Conservation (phyloP, 1,139 yeast species). For the Diutina scorzettiae region DNA sequence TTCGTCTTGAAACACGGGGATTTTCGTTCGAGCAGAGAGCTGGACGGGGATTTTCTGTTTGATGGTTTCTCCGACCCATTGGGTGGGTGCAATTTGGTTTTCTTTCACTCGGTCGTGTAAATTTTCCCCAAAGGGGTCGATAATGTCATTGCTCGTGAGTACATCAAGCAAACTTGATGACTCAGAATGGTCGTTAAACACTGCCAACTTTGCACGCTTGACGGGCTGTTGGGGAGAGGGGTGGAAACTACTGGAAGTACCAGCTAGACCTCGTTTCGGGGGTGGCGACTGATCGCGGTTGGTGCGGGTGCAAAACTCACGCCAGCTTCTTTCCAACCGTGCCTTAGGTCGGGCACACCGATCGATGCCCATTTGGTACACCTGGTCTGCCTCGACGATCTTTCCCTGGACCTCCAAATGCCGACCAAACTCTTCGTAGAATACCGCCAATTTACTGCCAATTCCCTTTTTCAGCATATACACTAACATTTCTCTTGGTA, state of each 20-base stretch:
- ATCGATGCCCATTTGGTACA: conserved; percentile 51
- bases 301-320: conserved; percentile 25
- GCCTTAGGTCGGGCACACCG: conserved; percentile 51
- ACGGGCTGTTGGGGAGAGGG: not conserved
- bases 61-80: conserved; percentile 58
- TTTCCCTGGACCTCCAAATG: conserved; percentile 44
- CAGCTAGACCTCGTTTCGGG: not conserved
- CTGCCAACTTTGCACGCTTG: conserved; percentile 12
- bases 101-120: conserved; percentile 33
- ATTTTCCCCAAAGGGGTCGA: conserved; percentile 28
- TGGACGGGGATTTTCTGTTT: conserved; percentile 19
- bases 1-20: not conserved
- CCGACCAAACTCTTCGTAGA: conserved; percentile 72
- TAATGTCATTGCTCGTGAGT: not conserved
- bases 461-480: conserved; percentile 66
- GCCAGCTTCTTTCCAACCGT: conserved; percentile 39
- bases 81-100: conserved; percentile 42
- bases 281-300: not conserved
- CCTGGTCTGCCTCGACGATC: conserved; percentile 47
- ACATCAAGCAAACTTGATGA: conserved; percentile 9
- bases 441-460: conserved; percentile 55
- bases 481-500: conserved; percentile 61
- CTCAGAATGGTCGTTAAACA: conserved; percentile 18
- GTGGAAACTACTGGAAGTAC: not conserved
- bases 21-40: not conserved